These are phyloP conservation scores for Kodamaea jinghongensis DNA, from an alignment of 805 yeast genomes.

Conservation along the genomic window DNA sequence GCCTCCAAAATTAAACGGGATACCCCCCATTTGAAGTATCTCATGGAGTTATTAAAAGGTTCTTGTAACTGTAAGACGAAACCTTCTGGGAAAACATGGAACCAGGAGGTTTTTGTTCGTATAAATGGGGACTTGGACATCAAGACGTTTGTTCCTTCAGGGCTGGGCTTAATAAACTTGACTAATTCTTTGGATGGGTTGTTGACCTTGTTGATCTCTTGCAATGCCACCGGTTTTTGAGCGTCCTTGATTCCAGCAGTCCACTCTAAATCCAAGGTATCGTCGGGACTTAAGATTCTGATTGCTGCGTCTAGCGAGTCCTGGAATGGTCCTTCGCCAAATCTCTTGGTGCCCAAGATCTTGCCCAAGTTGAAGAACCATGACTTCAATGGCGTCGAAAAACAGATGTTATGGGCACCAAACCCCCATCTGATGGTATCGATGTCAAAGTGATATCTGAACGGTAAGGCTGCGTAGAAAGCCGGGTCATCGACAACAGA, in stretches of 20 bases:
- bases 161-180: conserved; percentile 22
- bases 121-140: conserved; percentile 48
- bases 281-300: conserved; percentile 74
- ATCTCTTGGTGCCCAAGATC: conserved; percentile 80
- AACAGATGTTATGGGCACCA: conserved; percentile 91
- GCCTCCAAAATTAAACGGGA: conserved; percentile 81
- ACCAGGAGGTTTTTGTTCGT: conserved; percentile 75
- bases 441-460: conserved; percentile 57
- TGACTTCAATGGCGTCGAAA: conserved; percentile 49
- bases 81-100: conserved; percentile 94
- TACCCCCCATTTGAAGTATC: conserved; percentile 95
- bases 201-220: conserved; percentile 29
- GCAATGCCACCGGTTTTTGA: conserved; percentile 36
- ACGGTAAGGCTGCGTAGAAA: conserved; percentile 82
- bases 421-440: conserved; percentile 87
- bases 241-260: conserved; percentile 28
- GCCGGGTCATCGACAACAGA: conserved; percentile 90
- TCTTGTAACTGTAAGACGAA: conserved; percentile 81
- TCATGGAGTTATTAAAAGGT: conserved; percentile 82
- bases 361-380: conserved; percentile 84
- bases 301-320: conserved; percentile 85
- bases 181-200: conserved; percentile 16
- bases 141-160: conserved; percentile 29
- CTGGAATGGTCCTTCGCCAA: conserved; percentile 93
- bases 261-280: conserved; percentile 50